phyloP scores from a whole-genome alignment of 2,329 filamentous ascomycete genomes.

The Aspergillus pseudotamarii region DNA sequence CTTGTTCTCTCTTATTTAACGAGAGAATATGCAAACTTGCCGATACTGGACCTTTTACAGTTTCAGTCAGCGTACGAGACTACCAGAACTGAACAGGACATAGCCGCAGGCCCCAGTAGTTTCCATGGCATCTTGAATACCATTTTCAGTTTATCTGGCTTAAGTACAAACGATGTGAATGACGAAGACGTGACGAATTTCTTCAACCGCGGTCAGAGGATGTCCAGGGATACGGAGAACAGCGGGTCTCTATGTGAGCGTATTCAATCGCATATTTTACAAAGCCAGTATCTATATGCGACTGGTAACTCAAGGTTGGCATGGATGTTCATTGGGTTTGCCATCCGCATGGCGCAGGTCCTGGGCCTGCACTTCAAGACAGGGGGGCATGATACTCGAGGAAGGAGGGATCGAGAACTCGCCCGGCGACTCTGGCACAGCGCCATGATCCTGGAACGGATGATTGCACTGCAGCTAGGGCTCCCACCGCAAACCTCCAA shows the following conservation, averaged over 20 bases:
- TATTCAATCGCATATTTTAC: constrained; percentile 26
- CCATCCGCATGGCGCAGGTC: constrained; percentile 24
- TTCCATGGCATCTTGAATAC: constrained; percentile 24
- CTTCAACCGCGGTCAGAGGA: constrained; percentile 22
- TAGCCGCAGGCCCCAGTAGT: constrained; percentile 10
- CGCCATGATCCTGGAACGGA: constrained; percentile 27
- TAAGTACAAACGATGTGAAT: constrained; percentile 13
- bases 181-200: constrained; percentile 16
- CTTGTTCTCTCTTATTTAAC: constrained; percentile 24
- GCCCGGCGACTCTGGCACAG: constrained; percentile 30
- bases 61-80: constrained; percentile 22
- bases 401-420: constrained; percentile 23
- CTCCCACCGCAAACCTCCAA: constrained; percentile 20
- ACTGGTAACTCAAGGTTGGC: constrained; percentile 22
- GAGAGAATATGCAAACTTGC: constrained; percentile 30
- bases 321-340: constrained; percentile 26
- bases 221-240: constrained; percentile 19
- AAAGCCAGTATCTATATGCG: constrained; percentile 27
- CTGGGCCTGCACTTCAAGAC: constrained; percentile 23
- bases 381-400: constrained; percentile 18
- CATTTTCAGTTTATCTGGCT: constrained; percentile 22
- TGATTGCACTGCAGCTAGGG: constrained; percentile 26
- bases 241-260: constrained; percentile 12
- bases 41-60: constrained; percentile 23
- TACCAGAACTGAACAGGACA: constrained; percentile 7